Percentiles rank a stretch among this genome's conserved stretches.
These are phyloP conservation scores for Cladobotryum mycophilum DNA, from an alignment of 2,329 filamentous ascomycete genomes.

Conservation along the genomic window DNA sequence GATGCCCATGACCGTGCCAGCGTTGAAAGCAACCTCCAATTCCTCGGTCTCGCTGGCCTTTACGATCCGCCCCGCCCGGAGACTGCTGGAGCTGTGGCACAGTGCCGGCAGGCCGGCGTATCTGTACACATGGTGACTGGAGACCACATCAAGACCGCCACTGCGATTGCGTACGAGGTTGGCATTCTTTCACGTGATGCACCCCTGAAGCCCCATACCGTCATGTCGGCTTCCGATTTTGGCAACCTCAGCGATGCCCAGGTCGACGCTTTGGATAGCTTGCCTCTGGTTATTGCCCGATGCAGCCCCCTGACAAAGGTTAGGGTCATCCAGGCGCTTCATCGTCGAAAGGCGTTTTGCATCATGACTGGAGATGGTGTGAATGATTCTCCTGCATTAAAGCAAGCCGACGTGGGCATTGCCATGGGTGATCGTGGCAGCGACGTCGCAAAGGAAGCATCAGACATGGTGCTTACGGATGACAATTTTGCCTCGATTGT, in stretches of 20 bases:
- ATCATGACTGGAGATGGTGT: constrained; percentile 73
- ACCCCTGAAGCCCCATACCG: constrained; percentile 34
- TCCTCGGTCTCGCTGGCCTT: constrained; percentile 64
- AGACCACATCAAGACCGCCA: constrained; percentile 62
- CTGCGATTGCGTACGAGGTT: constrained; percentile 59
- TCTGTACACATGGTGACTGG: constrained; percentile 65
- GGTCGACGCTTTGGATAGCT: constrained; percentile 52
- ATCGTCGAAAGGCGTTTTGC: constrained; percentile 60
- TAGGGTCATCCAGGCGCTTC: constrained; percentile 69
- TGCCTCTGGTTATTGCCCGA: constrained; percentile 63
- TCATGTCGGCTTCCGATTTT: constrained; percentile 59
- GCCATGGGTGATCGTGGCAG: constrained; percentile 67
- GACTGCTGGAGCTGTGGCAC: constrained; percentile 53
- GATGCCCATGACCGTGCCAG: constrained; percentile 42
- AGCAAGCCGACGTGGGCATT: constrained; percentile 68
- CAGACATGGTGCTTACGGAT: constrained; percentile 82
- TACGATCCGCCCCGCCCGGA: constrained; percentile 68
- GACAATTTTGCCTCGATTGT: constrained; percentile 82
- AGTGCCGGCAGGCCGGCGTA: constrained; percentile 56
- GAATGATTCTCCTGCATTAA: constrained; percentile 68
- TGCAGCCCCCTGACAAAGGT: constrained; percentile 68
- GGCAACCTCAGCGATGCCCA: constrained; percentile 55
- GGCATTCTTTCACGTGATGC: constrained; percentile 46
- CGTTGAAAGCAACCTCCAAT: constrained; percentile 53
- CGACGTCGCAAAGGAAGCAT: constrained; percentile 72